phyloP scores from a whole-genome alignment of 129 eudicot genomes.

The Arctium minus region DNA sequence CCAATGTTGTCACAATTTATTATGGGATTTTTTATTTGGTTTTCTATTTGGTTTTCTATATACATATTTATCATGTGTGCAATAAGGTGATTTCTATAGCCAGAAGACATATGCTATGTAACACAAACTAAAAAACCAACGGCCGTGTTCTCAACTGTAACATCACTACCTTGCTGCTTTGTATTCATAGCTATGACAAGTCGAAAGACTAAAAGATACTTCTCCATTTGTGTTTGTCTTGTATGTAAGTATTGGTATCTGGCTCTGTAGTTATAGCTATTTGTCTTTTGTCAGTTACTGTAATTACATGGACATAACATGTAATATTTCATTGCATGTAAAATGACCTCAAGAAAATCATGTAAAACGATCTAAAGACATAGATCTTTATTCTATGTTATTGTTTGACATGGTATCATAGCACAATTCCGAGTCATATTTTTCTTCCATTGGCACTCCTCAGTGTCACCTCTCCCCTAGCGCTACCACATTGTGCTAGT shows the following conservation, averaged over 20 bases:
- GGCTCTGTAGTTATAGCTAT: not conserved
- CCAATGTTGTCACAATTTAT: too few relatives aligned
- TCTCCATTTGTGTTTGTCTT: not conserved
- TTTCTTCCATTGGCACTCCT: not conserved
- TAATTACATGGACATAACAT: not conserved
- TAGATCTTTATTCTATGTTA: not conserved
- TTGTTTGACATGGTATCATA: not conserved
- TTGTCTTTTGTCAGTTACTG: not conserved
- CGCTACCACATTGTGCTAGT: too few relatives aligned
- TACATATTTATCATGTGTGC: not conserved
- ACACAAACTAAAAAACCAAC: too few relatives aligned
- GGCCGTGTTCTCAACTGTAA: too few relatives aligned
- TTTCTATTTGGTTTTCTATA: not conserved
- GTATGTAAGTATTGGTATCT: not conserved
- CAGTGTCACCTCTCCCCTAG: too few relatives aligned
- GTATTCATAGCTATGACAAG: not conserved
- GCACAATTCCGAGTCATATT: not conserved
- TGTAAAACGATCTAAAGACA: not conserved
- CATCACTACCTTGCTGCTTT: not conserved
- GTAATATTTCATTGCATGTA: not conserved
- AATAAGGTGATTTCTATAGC: not conserved
- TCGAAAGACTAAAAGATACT: not conserved
- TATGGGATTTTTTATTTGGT: not conserved
- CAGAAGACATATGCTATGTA: not conserved
- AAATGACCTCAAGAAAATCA: not conserved